Conservation (phyloP, 2,329 filamentous ascomycete genomes). For the Pseudogymnoascus sp. region DNA sequence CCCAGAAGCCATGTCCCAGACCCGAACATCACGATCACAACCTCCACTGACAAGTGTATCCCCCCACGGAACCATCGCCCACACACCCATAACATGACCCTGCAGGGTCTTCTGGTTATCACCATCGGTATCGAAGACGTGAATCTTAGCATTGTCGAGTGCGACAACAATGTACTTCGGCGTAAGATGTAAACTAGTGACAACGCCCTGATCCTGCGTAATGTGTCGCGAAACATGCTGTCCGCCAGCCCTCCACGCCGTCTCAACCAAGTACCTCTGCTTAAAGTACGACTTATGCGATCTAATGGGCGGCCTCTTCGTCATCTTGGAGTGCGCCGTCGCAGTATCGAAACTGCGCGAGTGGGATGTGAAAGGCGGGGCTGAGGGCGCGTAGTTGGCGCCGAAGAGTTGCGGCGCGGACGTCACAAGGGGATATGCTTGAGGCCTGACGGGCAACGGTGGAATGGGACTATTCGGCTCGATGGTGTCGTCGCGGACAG, state of each 20-base stretch:
- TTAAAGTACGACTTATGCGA: constrained; percentile 98
- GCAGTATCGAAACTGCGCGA: constrained; percentile 49
- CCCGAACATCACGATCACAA: constrained; percentile 90
- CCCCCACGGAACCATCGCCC: constrained; percentile 98
- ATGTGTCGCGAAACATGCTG: constrained; percentile 76
- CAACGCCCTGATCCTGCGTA: constrained; percentile 91
- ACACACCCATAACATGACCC: constrained; percentile 98
- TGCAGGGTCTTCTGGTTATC: constrained; percentile 81
- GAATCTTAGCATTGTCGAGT: constrained; percentile 95
- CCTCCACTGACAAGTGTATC: constrained; percentile 92
- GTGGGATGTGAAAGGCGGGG: constrained; percentile 26
- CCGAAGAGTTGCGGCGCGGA: background rate
- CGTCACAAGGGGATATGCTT: background rate
- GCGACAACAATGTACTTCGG: constrained; percentile 96
- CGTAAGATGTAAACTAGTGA: constrained; percentile 90
- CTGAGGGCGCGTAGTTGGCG: constrained; percentile 25
- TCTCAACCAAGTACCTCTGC: constrained; percentile 92
- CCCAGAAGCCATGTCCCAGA: constrained; percentile 95
- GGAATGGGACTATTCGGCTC: background rate
- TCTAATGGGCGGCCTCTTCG: constrained; percentile 54
- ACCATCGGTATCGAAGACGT: constrained; percentile 91
- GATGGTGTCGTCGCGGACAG: constrained; percentile 25
- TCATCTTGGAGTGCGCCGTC: constrained; percentile 29
- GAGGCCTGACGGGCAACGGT: background rate
- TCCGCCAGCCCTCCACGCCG: constrained; percentile 92